A percentile compares a stretch with the other conserved stretches of the same genome.
These are phyloP conservation scores for Penicillium sp. DNA, from an alignment of 2,329 filamentous ascomycete genomes.

Conservation along the genomic window DNA sequence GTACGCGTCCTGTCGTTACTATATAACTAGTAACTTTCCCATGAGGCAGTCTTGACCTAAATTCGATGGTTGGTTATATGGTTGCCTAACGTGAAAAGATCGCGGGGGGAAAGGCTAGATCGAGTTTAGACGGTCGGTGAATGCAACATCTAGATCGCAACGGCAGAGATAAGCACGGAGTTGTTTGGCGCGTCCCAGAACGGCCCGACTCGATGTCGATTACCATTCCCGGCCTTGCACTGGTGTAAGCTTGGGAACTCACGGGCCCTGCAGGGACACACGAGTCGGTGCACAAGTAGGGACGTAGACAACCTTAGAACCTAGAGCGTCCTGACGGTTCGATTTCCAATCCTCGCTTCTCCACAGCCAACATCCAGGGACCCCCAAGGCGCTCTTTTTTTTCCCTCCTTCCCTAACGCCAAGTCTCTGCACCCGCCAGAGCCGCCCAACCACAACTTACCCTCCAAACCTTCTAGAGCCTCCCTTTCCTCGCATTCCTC, in stretches of 20 bases:
- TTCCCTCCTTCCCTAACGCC: constrained; percentile 11
- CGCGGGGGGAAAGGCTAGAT: too few species aligned
- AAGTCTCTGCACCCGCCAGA: constrained; percentile 13
- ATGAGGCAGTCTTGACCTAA: too few species aligned
- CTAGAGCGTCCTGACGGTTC: too few species aligned
- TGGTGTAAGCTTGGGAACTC: too few species aligned
- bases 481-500: constrained; percentile 6
- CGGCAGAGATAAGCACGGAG: too few species aligned
- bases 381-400: neutral
- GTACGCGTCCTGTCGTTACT: constrained; percentile 23
- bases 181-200: too few species aligned
- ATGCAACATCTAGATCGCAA: too few species aligned
- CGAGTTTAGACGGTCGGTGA: too few species aligned
- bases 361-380: neutral
- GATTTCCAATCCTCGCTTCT: constrained; percentile 1
- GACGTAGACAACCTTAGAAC: too few species aligned
- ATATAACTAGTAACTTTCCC: too few species aligned
- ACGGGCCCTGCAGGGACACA: constrained; percentile 6
- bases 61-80: constrained; percentile 4
- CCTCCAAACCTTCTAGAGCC: constrained; percentile 2
- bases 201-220: neutral
- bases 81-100: constrained; percentile 9
- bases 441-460: constrained; percentile 10
- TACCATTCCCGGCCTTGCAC: too few species aligned
- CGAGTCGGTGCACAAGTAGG: too few species aligned